Percentiles rank a stretch among this genome's conserved stretches.
Conservation (phyloP, 106 monocot species). For the Ottelia alismoides region DNA sequence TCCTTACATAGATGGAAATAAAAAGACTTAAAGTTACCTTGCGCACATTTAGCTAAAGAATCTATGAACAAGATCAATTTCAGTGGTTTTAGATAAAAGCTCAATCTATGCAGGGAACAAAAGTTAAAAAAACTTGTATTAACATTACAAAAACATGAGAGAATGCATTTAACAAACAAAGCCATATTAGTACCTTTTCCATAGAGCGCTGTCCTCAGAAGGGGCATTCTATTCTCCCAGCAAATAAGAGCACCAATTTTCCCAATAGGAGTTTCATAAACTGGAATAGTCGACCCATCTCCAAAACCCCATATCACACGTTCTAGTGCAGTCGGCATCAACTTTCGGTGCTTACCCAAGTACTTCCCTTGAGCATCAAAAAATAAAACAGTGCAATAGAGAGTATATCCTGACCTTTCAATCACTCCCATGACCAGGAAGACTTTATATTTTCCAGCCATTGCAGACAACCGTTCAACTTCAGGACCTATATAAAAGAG, state of each 20-base stretch:
- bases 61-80: no score
- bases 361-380: constrained; percentile 78
- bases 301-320: constrained; percentile 98
- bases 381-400: constrained; percentile 91
- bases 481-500: constrained; percentile 58
- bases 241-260: constrained; percentile 96
- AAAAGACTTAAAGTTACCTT: no score
- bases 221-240: constrained; percentile 99
- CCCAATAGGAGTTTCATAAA: constrained; percentile 78
- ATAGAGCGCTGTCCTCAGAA: constrained; percentile 83
- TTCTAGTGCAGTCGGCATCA: constrained; percentile 90
- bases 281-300: constrained; percentile 96
- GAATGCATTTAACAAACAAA: no score
- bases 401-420: constrained; percentile 85
- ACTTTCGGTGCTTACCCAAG: constrained; percentile 86
- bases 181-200: constrained; percentile 99
- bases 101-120: no score
- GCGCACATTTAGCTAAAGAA: no score
- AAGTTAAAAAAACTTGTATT: no score
- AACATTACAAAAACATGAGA: no score
- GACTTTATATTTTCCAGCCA: constrained; percentile 90
- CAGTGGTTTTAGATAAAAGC: no score
- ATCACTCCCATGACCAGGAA: constrained; percentile 95
- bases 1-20: no score
- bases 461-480: constrained; percentile 65